These are phyloP conservation scores for Abrus precatorius DNA, from an alignment of 306 rosid genomes.

Conservation along the genomic window DNA sequence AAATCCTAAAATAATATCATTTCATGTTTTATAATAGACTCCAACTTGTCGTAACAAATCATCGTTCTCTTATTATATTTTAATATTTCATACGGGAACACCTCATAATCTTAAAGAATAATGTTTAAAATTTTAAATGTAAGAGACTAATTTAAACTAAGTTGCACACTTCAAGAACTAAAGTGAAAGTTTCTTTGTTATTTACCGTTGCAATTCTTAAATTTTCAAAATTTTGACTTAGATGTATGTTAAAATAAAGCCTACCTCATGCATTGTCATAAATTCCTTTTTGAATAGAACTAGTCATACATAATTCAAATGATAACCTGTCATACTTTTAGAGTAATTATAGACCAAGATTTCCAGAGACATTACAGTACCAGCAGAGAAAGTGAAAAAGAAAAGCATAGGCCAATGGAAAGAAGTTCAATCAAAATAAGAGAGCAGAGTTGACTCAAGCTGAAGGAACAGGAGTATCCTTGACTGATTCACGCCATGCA, in stretches of 20 bases:
- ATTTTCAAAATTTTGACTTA: not conserved
- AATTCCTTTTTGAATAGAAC: conserved; percentile 11
- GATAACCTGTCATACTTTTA: not conserved
- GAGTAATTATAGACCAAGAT: conserved; percentile 22
- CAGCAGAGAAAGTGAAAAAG: conserved; percentile 18
- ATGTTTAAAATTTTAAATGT: no score
- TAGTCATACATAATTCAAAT: conserved; percentile 32
- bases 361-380: conserved; percentile 11
- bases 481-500: conserved; percentile 86
- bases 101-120: not conserved
- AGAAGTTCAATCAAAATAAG: conserved; percentile 22
- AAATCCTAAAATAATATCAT: no score
- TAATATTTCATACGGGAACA: no score
- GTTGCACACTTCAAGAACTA: no score
- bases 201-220: not conserved
- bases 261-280: conserved; percentile 11
- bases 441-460: conserved; percentile 58
- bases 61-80: no score
- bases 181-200: not conserved
- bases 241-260: conserved; percentile 8
- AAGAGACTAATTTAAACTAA: no score
- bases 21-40: no score
- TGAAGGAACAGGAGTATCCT: conserved; percentile 51
- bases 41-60: no score
- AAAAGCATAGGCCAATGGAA: not conserved